Evolutionary conservation across 345 rosid genomes (phyloP).

Genomic region (Microthlaspi erraticum): DNA sequence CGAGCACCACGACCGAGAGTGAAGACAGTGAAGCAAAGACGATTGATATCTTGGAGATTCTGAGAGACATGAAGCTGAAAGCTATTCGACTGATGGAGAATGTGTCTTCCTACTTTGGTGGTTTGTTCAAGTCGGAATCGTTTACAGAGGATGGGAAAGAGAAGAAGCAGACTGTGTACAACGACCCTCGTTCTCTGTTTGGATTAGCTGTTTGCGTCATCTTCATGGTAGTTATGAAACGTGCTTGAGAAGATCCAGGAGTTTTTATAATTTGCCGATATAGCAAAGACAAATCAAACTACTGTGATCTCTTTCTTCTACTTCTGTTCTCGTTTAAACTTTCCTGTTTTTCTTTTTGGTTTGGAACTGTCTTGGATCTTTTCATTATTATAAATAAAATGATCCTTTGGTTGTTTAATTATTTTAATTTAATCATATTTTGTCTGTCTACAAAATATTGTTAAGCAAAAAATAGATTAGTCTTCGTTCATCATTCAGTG

Average conservation of each 20-base stretch:
- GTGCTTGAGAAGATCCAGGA: conserved; percentile 45
- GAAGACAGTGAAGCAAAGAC: conserved; percentile 33
- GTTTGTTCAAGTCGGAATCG: conserved; percentile 49
- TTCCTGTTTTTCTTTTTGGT: background rate
- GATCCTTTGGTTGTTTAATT: conserved; percentile 2
- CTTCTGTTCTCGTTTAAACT: conserved; percentile 17
- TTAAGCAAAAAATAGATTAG: background rate
- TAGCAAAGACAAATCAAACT: conserved; percentile 12
- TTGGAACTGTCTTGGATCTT: conserved; percentile 23
- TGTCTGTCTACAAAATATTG: background rate
- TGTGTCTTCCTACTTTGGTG: conserved; percentile 56
- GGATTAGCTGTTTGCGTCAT: conserved; percentile 69
- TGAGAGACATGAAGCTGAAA: conserved; percentile 54
- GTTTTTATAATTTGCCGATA: conserved; percentile 49
- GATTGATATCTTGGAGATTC: conserved; percentile 28
- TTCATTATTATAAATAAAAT: conserved; percentile 21
- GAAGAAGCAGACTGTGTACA: conserved; percentile 32
- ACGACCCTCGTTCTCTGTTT: conserved; percentile 55
- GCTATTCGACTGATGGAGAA: conserved; percentile 60
- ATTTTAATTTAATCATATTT: background rate
- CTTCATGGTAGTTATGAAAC: conserved; percentile 65
- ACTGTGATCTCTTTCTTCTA: background rate
- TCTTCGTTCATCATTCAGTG: background rate
- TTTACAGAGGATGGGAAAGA: conserved; percentile 48
- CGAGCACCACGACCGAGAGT: conserved; percentile 38